Evolutionary conservation across 1,139 yeast genomes (phyloP).

Genomic region (Blastobotrys raffinosifermentans): DNA sequence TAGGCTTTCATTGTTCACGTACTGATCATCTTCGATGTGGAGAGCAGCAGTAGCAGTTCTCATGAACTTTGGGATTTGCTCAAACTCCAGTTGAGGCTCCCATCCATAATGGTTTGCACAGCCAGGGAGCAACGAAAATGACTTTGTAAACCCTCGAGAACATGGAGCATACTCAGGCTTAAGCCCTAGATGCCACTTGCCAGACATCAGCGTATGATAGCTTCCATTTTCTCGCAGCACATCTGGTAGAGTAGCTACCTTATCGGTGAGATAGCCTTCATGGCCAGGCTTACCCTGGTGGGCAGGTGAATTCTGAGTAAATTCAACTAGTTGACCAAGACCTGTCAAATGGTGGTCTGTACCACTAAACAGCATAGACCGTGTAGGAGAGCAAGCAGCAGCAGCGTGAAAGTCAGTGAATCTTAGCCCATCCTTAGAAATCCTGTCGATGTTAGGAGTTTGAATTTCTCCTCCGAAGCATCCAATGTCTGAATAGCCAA

Average conservation of each 20-base stretch:
- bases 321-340: conserved; percentile 53
- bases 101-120: conserved; percentile 54
- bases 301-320: conserved; percentile 25
- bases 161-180: conserved; percentile 46
- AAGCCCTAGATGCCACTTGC: conserved; percentile 57
- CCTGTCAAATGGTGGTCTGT: conserved; percentile 61
- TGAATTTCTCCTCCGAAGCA: conserved; percentile 55
- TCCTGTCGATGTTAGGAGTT: conserved; percentile 46
- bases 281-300: conserved; percentile 45
- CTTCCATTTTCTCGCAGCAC: conserved; percentile 43
- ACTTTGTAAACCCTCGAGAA: conserved; percentile 46
- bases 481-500: conserved; percentile 54
- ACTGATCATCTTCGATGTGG: conserved; percentile 37
- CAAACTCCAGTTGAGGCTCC: conserved; percentile 35
- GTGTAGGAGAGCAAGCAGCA: conserved; percentile 59
- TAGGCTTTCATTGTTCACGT: conserved; percentile 35
- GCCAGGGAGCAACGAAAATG: conserved; percentile 50
- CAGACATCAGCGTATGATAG: conserved; percentile 46
- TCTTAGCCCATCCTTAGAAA: conserved; percentile 42
- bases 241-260: conserved; percentile 51
- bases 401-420: conserved; percentile 60
- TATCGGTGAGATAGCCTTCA: conserved; percentile 49
- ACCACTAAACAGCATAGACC: conserved; percentile 57
- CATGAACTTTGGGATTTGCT: conserved; percentile 11
- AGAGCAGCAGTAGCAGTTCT: conserved; percentile 20